Conservation (phyloP, 805 yeast species). For the Candida loeiensis region DNA sequence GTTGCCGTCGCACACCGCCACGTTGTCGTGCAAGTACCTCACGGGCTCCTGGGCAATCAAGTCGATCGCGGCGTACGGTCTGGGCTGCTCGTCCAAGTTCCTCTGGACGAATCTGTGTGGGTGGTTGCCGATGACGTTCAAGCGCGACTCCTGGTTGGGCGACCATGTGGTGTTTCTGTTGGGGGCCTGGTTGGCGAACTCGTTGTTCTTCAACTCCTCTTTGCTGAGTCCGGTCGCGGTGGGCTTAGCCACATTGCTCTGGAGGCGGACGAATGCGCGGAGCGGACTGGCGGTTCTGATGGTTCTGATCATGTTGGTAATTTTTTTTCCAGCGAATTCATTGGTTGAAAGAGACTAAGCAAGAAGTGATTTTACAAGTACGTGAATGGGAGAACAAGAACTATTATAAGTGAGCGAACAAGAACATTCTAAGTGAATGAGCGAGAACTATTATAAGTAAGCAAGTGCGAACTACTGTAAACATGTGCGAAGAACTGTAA, state of each 20-base stretch:
- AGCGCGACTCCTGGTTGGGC: slow-evolving; percentile 57
- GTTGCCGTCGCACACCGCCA: slow-evolving; percentile 84
- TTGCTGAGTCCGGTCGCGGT: slow-evolving; percentile 16
- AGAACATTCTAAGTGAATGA: no score
- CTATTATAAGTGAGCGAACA: no score
- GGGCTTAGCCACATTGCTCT: slow-evolving; percentile 12
- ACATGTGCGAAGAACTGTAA: no score
- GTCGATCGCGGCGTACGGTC: slow-evolving; percentile 81
- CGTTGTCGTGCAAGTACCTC: slow-evolving; percentile 51
- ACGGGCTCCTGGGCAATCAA: slow-evolving; percentile 74
- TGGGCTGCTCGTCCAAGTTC: slow-evolving; percentile 67
- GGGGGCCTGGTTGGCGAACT: slow-evolving; percentile 65
- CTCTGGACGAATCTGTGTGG: slow-evolving; percentile 66
- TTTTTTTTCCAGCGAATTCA: background rate
- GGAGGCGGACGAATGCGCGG: slow-evolving; percentile 10
- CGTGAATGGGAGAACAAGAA: background rate
- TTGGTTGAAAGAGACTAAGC: background rate
- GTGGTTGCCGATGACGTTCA: slow-evolving; percentile 49
- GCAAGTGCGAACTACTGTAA: no score
- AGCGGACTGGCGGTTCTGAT: slow-evolving; percentile 1
- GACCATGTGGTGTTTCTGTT: slow-evolving; percentile 74
- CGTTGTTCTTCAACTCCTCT: slow-evolving; percentile 20
- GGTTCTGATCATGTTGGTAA: slow-evolving; percentile 2
- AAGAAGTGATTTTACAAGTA: background rate
- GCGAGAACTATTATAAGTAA: no score